Base-by-base conservation (phyloP, 768 basidiomycete species). In the Kwoniella bestiolae region DNA sequence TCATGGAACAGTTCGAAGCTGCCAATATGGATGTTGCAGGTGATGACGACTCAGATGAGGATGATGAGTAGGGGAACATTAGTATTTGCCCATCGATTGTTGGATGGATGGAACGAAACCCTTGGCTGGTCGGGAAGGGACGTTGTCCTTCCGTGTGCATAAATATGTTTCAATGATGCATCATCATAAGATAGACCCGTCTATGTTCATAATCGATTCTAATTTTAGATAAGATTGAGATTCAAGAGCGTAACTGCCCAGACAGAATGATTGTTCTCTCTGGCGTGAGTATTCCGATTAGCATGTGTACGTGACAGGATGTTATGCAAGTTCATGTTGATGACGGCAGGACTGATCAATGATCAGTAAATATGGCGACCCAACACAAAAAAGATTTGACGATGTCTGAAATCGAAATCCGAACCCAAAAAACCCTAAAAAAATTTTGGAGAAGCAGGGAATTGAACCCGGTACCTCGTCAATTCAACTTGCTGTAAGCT, bases 11-110 rank as follows among this genome's bases (percentile, higher is more conserved):
- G 81, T 94, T 90, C 21, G 90, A 90, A 64, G 86, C 88, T 78
- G 95, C 96, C 83, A 99, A 99, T 79, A 91, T 89, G 4, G 94
- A 99, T 78, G 92, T 97, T 0, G 93, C 92, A 14, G 95, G 94
- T 59, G 93, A 97, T 80, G 93, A 95, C 71, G 89, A 90, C 51
- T 93, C 91, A 0, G 90, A 78, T 16, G 76, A 78, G 53, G 80
- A 80, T 23, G 80, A 78, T 49, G 80, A 81, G 46, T 70, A 75
- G 68, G 38, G 29, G 50, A 25, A 28, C 16, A 52, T n/a, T n/a
- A n/a, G n/a, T n/a, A n/a, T n/a, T n/a, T n/a, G n/a, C n/a, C n/a
- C n/a, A n/a, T n/a, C n/a, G n/a, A n/a, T n/a, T n/a, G n/a, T n/a
- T n/a, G n/a, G n/a, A n/a, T n/a, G n/a, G n/a, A n/a, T n/a, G n/a